Conservation (phyloP, 495 filamentous ascomycete genomes). For the Neurospora intermedia region DNA sequence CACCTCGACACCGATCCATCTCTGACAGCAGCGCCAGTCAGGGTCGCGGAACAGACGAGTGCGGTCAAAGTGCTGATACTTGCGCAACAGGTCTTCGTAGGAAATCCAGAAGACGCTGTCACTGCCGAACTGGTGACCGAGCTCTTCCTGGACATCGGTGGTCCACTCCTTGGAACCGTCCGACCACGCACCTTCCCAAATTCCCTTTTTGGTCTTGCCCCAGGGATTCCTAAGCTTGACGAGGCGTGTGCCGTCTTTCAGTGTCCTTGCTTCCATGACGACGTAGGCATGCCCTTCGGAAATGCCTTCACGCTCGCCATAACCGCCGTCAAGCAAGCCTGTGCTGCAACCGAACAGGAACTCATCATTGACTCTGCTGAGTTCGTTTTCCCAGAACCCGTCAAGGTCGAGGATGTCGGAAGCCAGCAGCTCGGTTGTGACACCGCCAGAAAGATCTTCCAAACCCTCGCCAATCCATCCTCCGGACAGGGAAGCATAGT, state of each 20-base stretch:
- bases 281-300: constrained; percentile 79
- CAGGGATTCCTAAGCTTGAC: constrained; percentile 64
- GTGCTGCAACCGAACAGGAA: constrained; percentile 84
- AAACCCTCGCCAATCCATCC: constrained; percentile 84
- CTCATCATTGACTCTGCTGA: constrained; percentile 76
- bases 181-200: constrained; percentile 80
- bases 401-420: constrained; percentile 85
- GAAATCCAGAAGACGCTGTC: constrained; percentile 68
- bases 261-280: constrained; percentile 63
- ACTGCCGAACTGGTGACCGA: constrained; percentile 83
- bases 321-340: constrained; percentile 53
- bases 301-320: constrained; percentile 62
- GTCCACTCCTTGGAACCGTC: constrained; percentile 96
- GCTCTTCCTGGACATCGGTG: constrained; percentile 66
- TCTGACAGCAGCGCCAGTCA: constrained; percentile 75
- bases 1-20: constrained; percentile 79
- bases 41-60: constrained; percentile 72
- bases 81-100: constrained; percentile 74
- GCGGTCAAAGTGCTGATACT: constrained; percentile 78
- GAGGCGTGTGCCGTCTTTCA: constrained; percentile 36
- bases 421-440: constrained; percentile 73
- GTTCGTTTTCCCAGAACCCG: constrained; percentile 79
- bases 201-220: constrained; percentile 56
- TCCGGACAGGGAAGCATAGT: constrained; percentile 69
- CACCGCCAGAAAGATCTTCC: constrained; percentile 88